Base-by-base conservation (phyloP, 2,329 filamentous ascomycete species). In the Alternaria ventricosa region DNA sequence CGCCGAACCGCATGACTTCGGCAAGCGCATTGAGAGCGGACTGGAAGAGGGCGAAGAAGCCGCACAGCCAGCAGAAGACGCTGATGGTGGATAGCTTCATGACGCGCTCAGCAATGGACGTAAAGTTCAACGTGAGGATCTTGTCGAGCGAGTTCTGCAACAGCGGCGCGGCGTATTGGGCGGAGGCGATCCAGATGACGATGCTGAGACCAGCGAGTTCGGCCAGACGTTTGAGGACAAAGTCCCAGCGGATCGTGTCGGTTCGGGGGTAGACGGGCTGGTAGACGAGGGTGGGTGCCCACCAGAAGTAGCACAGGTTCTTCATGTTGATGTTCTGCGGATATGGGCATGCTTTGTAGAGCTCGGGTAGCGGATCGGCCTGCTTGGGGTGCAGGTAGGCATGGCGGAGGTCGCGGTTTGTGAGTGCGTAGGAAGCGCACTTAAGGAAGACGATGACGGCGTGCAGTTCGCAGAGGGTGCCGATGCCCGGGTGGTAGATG, bases 11-110 rank as follows among this genome's bases (percentile, higher is more conserved):
- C 84, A 93, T 91, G 12, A 98, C 84, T 79, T 99, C 96, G 4
- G 95, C 95, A 20, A 98, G 84, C 0, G 93, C 93, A 75, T 99
- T 99, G 54, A 99, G 84, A 65, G 92, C 90, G 1, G 92, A 95
- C 77, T 99, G 96, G 83, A 99, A 99, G 13, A 98, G 82, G 3
- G 95, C 96, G 75, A 97, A 98, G 85, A 99, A 99, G 6, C 96
- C 95, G 1, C 94, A 94, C 1, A 99, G 90, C 96, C 96, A 99
- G 78, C 97, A 97, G 67, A 97, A 90, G 28, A 98, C 87, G 18
- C 92, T 96, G 66, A 99, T 97, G 18, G 96, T 98, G 9, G 92
- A 96, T 22, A 99, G 87, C 81, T 99, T 99, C 85, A 99, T 90
- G 23, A 97, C 84, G 15, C 96, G 89, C 82, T 99, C 96, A 28